phyloP scores from a whole-genome alignment of 768 basidiomycete species.

The Galerina marginata region DNA sequence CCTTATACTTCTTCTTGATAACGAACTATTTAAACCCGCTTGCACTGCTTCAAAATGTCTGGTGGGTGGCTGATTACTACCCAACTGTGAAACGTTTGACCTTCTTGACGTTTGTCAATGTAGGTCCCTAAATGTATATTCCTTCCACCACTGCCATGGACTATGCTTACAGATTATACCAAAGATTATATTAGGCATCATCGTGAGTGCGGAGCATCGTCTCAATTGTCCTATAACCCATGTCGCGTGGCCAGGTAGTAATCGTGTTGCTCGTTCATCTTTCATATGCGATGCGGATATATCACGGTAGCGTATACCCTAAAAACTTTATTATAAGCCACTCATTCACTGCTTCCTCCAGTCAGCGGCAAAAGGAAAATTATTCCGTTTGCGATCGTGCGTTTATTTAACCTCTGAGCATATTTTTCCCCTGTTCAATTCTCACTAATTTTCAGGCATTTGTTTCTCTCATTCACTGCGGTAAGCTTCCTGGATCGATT shows the following conservation, averaged over 20 bases:
- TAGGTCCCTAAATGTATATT: constrained; percentile 9
- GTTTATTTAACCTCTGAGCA: not conserved
- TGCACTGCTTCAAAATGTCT: not conserved
- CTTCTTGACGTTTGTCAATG: not conserved
- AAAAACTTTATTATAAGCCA: not conserved
- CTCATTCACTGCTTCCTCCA: not conserved
- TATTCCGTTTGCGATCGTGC: constrained; percentile 2
- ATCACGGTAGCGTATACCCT: constrained; percentile 6
- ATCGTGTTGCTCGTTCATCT: constrained; percentile 17
- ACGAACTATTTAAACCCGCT: too few species aligned
- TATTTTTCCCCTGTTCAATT: not conserved
- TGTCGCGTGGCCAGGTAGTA: not conserved
- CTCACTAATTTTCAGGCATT: not conserved
- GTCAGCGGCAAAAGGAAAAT: constrained; percentile 4
- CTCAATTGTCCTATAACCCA: not conserved
- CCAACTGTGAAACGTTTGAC: not conserved
- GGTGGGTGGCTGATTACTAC: not conserved
- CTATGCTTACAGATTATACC: not conserved
- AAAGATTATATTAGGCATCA: constrained; percentile 8
- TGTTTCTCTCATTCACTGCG: constrained; percentile 7
- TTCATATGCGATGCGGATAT: constrained; percentile 19
- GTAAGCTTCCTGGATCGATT: not conserved
- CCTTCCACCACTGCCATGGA: not conserved
- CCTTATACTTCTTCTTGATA: constrained; percentile 16
- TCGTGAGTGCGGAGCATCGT: not conserved